phyloP scores from a whole-genome alignment of 176 grass and related monocot species.

The Eleusine coracana region DNA sequence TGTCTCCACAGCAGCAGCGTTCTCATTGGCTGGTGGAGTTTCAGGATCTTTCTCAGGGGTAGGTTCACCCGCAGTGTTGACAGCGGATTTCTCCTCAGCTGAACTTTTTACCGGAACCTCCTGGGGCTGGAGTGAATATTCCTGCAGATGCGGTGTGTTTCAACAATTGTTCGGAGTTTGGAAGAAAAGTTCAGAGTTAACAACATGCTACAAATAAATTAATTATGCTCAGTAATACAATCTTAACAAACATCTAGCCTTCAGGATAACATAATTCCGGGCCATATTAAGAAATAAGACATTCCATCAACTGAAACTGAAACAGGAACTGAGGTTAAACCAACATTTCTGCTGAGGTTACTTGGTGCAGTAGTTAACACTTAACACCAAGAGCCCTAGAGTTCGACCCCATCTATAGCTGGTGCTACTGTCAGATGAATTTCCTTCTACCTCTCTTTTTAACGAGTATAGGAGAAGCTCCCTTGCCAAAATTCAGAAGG shows the following conservation, averaged over 20 bases:
- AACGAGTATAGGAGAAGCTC: too few species aligned
- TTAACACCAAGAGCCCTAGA: too few species aligned
- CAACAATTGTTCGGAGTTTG: background rate
- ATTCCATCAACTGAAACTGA: background rate
- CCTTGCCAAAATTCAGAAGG: too few species aligned
- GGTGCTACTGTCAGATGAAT: too few species aligned
- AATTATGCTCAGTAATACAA: background rate
- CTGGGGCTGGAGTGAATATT: constrained; percentile 54
- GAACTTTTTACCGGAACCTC: constrained; percentile 27
- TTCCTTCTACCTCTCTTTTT: too few species aligned
- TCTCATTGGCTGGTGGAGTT: constrained; percentile 27
- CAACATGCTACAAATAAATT: constrained; percentile 27
- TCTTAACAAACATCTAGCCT: background rate
- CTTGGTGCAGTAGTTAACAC: background rate
- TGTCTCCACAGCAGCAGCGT: constrained; percentile 7
- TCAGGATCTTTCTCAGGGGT: constrained; percentile 37
- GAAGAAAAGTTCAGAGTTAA: background rate
- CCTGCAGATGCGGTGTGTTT: constrained; percentile 38
- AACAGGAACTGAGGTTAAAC: background rate
- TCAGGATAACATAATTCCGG: background rate
- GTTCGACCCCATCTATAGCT: background rate
- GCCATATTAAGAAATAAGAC: background rate
- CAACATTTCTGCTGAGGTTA: background rate
- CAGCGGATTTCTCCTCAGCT: constrained; percentile 34
- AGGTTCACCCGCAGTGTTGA: constrained; percentile 1